phyloP scores from a whole-genome alignment of 371 early-diverging fungal species.

The Haplosporangium sp. region DNA sequence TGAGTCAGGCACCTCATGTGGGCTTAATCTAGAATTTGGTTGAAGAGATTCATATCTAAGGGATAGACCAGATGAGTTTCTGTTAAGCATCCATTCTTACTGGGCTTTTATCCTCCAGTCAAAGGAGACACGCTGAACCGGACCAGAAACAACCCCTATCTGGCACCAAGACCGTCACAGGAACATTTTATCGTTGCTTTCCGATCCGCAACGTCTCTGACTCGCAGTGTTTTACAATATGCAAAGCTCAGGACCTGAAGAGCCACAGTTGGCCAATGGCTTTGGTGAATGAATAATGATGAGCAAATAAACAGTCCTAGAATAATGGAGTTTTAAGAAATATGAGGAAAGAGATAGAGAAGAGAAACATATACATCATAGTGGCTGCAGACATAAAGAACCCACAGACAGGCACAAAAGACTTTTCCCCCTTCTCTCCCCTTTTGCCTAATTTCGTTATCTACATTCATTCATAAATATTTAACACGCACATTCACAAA shows the following conservation, averaged over 20 bases:
- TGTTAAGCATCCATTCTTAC: too few species aligned
- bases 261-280: slow-evolving; percentile 7
- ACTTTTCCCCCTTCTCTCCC: background rate
- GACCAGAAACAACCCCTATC: slow-evolving; percentile 14
- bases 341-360: background rate
- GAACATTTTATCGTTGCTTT: background rate
- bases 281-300: background rate
- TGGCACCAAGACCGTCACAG: slow-evolving; percentile 18
- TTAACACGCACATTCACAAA: background rate
- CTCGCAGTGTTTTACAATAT: slow-evolving; percentile 9
- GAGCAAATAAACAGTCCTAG: background rate
- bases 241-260: slow-evolving; percentile 19
- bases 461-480: background rate
- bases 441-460: background rate
- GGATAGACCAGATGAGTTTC: too few species aligned
- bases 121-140: too few species aligned
- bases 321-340: background rate
- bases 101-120: too few species aligned
- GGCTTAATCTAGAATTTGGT: too few species aligned
- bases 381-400: background rate
- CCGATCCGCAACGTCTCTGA: background rate
- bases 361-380: background rate
- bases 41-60: too few species aligned
- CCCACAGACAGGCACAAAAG: slow-evolving; percentile 6
- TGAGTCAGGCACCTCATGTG: too few species aligned